These are phyloP conservation scores for Sporothrix brasiliensis DNA, from an alignment of 2,329 filamentous ascomycete species.

Conservation along the genomic window DNA sequence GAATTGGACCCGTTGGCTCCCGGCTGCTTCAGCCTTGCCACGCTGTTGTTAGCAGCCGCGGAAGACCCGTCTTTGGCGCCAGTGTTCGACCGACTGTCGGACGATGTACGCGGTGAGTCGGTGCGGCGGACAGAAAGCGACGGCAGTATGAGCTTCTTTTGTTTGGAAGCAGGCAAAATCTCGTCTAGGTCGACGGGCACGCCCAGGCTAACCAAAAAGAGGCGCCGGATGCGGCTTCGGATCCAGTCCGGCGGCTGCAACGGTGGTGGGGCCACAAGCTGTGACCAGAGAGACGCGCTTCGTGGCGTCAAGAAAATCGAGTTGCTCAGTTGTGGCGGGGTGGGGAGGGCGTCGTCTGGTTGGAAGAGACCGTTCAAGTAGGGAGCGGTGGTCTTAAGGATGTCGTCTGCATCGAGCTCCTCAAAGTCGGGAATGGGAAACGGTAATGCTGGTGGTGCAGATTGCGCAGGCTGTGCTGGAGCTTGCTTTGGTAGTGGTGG, in stretches of 20 bases:
- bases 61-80: slow-evolving; percentile 38
- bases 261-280: slow-evolving; percentile 90
- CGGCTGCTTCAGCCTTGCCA: slow-evolving; percentile 45
- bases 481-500: slow-evolving; percentile 38
- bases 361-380: slow-evolving; percentile 70
- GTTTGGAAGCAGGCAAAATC: slow-evolving; percentile 93
- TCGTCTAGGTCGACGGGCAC: slow-evolving; percentile 97
- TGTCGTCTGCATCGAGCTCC: slow-evolving; percentile 61
- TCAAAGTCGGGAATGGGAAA: slow-evolving; percentile 67
- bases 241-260: slow-evolving; percentile 98
- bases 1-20: slow-evolving; percentile 59
- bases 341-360: slow-evolving; percentile 55
- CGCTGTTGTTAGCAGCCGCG: slow-evolving; percentile 35
- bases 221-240: slow-evolving; percentile 86
- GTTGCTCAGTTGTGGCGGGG: slow-evolving; percentile 56
- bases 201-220: slow-evolving; percentile 93
- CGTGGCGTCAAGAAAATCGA: slow-evolving; percentile 81
- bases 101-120: slow-evolving; percentile 57
- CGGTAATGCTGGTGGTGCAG: slow-evolving; percentile 29
- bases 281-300: slow-evolving; percentile 90
- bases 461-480: slow-evolving; percentile 42
- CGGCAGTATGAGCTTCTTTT: slow-evolving; percentile 94
- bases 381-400: slow-evolving; percentile 63
- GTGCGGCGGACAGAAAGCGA: slow-evolving; percentile 61
- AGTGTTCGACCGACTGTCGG: slow-evolving; percentile 53